Conservation (phyloP, 352 stramenopile genomes). For the Pythium phragmitis region DNA sequence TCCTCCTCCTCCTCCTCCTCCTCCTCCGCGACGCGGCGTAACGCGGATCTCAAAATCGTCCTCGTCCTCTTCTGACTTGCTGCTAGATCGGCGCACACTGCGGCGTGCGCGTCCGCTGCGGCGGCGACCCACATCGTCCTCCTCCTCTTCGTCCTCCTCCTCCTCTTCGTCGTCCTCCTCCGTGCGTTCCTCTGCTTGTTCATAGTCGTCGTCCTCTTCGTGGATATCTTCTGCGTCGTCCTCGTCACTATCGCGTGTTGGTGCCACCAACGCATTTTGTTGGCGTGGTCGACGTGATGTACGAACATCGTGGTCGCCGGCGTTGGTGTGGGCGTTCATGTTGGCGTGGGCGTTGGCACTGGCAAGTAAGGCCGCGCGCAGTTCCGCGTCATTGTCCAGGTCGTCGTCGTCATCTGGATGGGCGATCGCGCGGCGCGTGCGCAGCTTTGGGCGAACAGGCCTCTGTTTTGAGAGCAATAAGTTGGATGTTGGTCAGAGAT, state of each 20-base stretch:
- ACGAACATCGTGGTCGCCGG: background rate
- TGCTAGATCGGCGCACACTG: conserved; percentile 7
- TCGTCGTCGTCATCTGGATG: conserved; percentile 19
- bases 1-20: conserved; percentile 4
- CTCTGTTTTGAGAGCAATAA: background rate
- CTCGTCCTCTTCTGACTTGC: conserved; percentile 29
- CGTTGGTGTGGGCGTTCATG: background rate
- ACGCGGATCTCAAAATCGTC: conserved; percentile 30
- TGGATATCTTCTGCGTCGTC: conserved; percentile 13
- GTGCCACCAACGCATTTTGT: background rate
- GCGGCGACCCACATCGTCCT: conserved; percentile 24
- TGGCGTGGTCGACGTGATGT: conserved; percentile 7
- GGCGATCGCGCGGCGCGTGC: conserved; percentile 29
- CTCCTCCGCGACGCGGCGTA: conserved; percentile 4
- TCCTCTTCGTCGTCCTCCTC: conserved; percentile 28
- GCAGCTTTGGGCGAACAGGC: conserved; percentile 39
- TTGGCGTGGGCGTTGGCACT: conserved; percentile 18
- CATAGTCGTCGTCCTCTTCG: conserved; percentile 16
- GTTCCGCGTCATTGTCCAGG: conserved; percentile 12
- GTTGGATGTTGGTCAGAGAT: conserved; percentile 13
- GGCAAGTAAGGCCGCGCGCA: background rate
- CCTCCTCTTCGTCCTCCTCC: conserved; percentile 16
- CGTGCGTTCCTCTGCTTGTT: conserved; percentile 24
- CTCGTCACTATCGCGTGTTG: conserved; percentile 13
- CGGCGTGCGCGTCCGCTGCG: conserved; percentile 35